Percentiles rank a stretch among this genome's conserved stretches.
Evolutionary conservation across 2,329 filamentous ascomycete species (phyloP).

Genomic region (Aspergillus tanneri): DNA sequence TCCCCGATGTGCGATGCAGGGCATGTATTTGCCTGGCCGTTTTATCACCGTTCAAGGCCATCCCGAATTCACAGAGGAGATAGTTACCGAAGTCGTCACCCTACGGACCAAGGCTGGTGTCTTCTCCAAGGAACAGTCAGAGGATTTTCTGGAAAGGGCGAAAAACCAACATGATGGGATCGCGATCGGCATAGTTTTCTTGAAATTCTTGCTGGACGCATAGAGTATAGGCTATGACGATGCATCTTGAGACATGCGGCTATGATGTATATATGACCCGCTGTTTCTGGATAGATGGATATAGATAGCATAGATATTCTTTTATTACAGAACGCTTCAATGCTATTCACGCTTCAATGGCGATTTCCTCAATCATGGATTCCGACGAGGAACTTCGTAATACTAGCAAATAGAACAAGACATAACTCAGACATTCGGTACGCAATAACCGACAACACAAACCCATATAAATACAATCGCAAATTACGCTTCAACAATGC

Average conservation of each 20-base stretch:
- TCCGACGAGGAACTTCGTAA: no score
- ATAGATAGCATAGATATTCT: not conserved
- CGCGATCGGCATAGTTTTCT: conserved; percentile 68
- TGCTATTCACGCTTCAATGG: not conserved
- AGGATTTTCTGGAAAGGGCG: conserved; percentile 67
- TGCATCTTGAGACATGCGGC: not conserved
- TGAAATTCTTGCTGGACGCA: conserved; percentile 69
- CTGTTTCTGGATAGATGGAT: not conserved
- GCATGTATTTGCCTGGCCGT: conserved; percentile 67
- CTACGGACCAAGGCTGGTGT: conserved; percentile 65
- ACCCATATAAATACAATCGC: no score
- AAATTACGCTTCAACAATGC: no score
- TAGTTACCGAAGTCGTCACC: conserved; percentile 67
- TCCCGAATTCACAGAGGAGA: conserved; percentile 74
- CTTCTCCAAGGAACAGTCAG: conserved; percentile 66
- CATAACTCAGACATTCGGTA: no score
- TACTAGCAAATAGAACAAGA: no score
- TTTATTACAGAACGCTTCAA: no score
- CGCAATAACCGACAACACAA: not conserved
- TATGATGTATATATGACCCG: not conserved
- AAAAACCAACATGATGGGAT: conserved; percentile 74
- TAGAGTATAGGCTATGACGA: not conserved
- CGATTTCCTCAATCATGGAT: not conserved
- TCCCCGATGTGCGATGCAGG: conserved; percentile 70
- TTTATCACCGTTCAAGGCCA: conserved; percentile 81